Conservation (phyloP, 2,329 filamentous ascomycete species). For the Aspergillus tubingensis region DNA sequence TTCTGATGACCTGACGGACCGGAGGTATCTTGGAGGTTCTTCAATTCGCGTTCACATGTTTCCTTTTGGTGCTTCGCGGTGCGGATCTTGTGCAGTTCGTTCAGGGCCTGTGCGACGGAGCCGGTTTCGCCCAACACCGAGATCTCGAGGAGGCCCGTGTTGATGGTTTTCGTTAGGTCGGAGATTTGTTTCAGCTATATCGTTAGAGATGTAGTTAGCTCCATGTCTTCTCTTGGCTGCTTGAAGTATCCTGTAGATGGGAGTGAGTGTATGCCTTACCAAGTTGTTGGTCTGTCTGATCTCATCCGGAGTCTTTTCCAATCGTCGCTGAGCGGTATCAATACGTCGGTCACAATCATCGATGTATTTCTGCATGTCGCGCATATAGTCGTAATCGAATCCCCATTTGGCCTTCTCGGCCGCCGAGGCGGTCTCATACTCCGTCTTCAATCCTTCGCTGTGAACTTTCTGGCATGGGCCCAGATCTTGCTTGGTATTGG, state of each 20-base stretch:
- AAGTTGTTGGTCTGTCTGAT: constrained; percentile 91
- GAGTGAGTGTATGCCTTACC: constrained; percentile 41
- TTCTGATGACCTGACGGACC: constrained; percentile 96
- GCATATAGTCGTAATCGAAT: constrained; percentile 96
- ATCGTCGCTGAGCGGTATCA: constrained; percentile 79
- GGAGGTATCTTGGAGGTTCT: constrained; percentile 85
- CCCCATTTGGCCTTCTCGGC: constrained; percentile 75
- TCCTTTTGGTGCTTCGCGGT: constrained; percentile 78
- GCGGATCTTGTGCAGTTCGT: constrained; percentile 84
- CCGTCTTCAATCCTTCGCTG: constrained; percentile 80
- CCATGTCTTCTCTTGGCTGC: background rate
- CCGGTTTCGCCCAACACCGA: constrained; percentile 80
- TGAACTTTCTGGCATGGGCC: constrained; percentile 87
- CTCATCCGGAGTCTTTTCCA: constrained; percentile 98
- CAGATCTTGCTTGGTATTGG: constrained; percentile 97
- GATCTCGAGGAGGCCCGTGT: constrained; percentile 81
- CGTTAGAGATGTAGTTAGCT: background rate
- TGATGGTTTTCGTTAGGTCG: constrained; percentile 76
- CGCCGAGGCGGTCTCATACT: constrained; percentile 76
- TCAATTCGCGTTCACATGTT: constrained; percentile 83
- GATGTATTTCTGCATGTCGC: constrained; percentile 94
- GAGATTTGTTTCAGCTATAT: constrained; percentile 76
- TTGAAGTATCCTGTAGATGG: background rate
- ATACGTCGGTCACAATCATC: constrained; percentile 95
- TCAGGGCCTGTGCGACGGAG: constrained; percentile 77